phyloP scores from a whole-genome alignment of 2,329 filamentous ascomycete genomes.

The Amylocarpus encephaloides region DNA sequence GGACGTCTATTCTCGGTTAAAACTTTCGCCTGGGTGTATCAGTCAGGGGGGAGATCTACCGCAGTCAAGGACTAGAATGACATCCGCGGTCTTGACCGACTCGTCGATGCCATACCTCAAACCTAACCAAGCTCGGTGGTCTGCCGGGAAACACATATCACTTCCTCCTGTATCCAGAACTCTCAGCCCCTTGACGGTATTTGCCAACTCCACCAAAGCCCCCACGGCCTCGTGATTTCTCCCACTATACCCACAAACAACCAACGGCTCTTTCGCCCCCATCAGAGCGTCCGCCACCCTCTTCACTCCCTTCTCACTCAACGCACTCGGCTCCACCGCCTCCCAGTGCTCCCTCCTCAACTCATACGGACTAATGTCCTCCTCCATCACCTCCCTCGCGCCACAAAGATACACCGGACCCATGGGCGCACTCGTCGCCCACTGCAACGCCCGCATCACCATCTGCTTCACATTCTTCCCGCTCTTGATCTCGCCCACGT shows the following conservation, averaged over 20 bases:
- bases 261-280: constrained; percentile 56
- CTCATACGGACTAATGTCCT: constrained; percentile 56
- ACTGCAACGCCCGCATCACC: constrained; percentile 65
- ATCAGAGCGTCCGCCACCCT: constrained; percentile 55
- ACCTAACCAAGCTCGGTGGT: constrained; percentile 63
- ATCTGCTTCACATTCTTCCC: constrained; percentile 71
- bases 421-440: constrained; percentile 61
- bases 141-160: constrained; percentile 74
- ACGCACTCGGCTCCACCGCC: constrained; percentile 51
- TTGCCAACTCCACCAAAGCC: constrained; percentile 59
- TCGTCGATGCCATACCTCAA: constrained; percentile 69
- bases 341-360: constrained; percentile 55
- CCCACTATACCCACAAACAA: constrained; percentile 67
- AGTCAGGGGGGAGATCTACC: constrained; percentile 16
- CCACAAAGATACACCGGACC: constrained; percentile 64
- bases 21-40: not conserved
- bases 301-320: constrained; percentile 47
- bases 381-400: constrained; percentile 64
- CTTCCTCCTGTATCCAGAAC: constrained; percentile 72
- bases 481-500: constrained; percentile 63
- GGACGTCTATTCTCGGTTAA: constrained; percentile 58
- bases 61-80: constrained; percentile 80
- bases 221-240: constrained; percentile 57
- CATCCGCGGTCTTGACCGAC: constrained; percentile 68
- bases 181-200: constrained; percentile 60